Base-by-base conservation (phyloP, 2,329 filamentous ascomycete species). In the Xylariaceae sp. region DNA sequence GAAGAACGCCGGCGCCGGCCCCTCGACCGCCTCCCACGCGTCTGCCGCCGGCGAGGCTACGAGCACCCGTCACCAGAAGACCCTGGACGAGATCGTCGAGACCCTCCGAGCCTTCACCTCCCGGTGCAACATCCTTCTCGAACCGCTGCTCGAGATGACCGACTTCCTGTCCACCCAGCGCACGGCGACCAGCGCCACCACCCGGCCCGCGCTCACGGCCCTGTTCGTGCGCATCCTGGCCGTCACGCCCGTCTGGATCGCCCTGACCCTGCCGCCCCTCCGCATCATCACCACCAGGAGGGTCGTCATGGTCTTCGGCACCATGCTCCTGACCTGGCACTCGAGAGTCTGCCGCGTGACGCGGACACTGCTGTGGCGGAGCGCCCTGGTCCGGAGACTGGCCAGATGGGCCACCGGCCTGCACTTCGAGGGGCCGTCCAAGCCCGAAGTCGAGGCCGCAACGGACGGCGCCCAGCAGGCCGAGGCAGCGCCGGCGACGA, bases 1-100 rank as follows among this genome's bases (percentile, higher is more conserved):
- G 19, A 50, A 62, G 13, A 58, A 59, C 3, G 64, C 29, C 31
- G 53, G 45, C 12, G 57, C 57, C 10, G 39, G 33, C 7, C 40
- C 39, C n/a, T 45, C 44, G 11, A 46, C 49, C 27, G 43, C 40
- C 13, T 45, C 42, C 14, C 70, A 72, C 42, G 57, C 60, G 35
- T 56, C 64, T n/a, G 62, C 60, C 14, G 55, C 59, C 22, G 72
- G 68, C 7, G 84, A 87, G 49, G 55, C 62, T 12, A 75, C 72
- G 5, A 78, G 72, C 40, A 81, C 80, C 26, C 80, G 82, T 39
- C 85, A 92, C 50, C 86, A 94, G 52, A 95, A 95, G 66, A 95
- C 88, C 32, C 63, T 98, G 33, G 92, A 98, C 56, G 92, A 98
- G 63, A 98, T 98, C 40, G 84, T 98, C 36, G 89, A 96, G 49